Conservation (phyloP, 805 yeast species). For the Metschnikowia hibisci region DNA sequence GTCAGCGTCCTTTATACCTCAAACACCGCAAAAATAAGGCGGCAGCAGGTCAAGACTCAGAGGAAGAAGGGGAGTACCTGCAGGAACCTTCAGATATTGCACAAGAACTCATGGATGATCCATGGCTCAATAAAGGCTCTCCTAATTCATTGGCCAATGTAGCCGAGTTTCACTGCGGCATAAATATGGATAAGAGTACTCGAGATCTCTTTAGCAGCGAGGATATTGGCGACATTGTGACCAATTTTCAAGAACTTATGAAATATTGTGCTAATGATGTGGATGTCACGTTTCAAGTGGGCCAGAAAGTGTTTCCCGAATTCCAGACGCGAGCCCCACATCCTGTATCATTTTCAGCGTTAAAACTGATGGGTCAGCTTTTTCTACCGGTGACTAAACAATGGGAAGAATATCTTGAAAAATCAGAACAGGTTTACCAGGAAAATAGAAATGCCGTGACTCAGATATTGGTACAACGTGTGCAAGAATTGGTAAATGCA, state of each 20-base stretch:
- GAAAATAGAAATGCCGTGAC: slow-evolving; percentile 55
- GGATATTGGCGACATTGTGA: slow-evolving; percentile 50
- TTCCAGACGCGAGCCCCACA: slow-evolving; percentile 76
- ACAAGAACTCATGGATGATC: slow-evolving; percentile 51
- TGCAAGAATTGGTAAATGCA: slow-evolving; percentile 50
- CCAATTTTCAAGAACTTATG: slow-evolving; percentile 59
- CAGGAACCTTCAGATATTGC: slow-evolving; percentile 22
- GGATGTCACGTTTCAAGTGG: slow-evolving; percentile 65
- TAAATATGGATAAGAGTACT: slow-evolving; percentile 58
- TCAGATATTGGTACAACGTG: slow-evolving; percentile 53
- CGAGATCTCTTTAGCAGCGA: slow-evolving; percentile 61
- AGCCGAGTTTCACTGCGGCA: slow-evolving; percentile 71
- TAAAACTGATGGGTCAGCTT: slow-evolving; percentile 66
- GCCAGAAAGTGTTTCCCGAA: slow-evolving; percentile 62
- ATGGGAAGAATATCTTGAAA: slow-evolving; percentile 72
- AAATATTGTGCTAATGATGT: slow-evolving; percentile 87
- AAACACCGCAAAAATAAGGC: slow-evolving; percentile 45
- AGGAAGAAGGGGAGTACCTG: slow-evolving; percentile 6
- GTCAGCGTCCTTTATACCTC: slow-evolving; percentile 78
- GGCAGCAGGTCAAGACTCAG: slow-evolving; percentile 17
- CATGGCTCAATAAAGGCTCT: slow-evolving; percentile 80
- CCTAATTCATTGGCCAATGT: slow-evolving; percentile 78
- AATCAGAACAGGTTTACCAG: slow-evolving; percentile 65
- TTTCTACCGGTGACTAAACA: slow-evolving; percentile 70
- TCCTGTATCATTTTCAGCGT: slow-evolving; percentile 89